Conservation (phyloP, 2,329 filamentous ascomycete species). For the Celoporthe dispersa region DNA sequence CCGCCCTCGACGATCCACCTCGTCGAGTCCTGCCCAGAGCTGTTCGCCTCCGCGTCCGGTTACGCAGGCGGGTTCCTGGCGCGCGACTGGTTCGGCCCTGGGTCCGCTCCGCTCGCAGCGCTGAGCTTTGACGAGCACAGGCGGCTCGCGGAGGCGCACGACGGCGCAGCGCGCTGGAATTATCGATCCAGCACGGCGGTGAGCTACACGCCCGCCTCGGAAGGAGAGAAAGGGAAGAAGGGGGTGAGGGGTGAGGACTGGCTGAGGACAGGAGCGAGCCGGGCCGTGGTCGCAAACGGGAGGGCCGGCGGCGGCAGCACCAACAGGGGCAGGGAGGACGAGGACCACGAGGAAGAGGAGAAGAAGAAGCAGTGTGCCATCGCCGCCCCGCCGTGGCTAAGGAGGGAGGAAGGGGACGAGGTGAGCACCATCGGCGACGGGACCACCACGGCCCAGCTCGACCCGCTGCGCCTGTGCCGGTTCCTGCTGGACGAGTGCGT, state of each 20-base stretch:
- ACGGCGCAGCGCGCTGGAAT: conserved; percentile 58
- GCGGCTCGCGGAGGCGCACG: conserved; percentile 62
- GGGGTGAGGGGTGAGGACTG: conserved; percentile 63
- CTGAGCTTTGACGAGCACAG: conserved; percentile 73
- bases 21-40: conserved; percentile 51
- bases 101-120: conserved; percentile 61
- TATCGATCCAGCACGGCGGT: conserved; percentile 61
- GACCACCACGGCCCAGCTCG: conserved; percentile 67
- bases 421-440: conserved; percentile 66
- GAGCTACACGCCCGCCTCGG: conserved; percentile 46
- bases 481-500: conserved; percentile 65
- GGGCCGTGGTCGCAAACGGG: conserved; percentile 55
- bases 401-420: conserved; percentile 54
- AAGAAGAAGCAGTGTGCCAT: conserved; percentile 33
- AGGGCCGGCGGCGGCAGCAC: conserved; percentile 24
- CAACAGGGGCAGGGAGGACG: conserved; percentile 8
- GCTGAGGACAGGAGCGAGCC: conserved; percentile 66
- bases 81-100: conserved; percentile 70
- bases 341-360: conserved; percentile 27
- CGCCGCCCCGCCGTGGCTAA: conserved; percentile 60
- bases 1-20: conserved; percentile 49
- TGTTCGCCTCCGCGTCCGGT: conserved; percentile 77
- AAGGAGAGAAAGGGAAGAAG: conserved; percentile 35
- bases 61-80: conserved; percentile 76
- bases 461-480: conserved; percentile 68